phyloP scores from a whole-genome alignment of 768 basidiomycete genomes.

The Tulasnella sp. region DNA sequence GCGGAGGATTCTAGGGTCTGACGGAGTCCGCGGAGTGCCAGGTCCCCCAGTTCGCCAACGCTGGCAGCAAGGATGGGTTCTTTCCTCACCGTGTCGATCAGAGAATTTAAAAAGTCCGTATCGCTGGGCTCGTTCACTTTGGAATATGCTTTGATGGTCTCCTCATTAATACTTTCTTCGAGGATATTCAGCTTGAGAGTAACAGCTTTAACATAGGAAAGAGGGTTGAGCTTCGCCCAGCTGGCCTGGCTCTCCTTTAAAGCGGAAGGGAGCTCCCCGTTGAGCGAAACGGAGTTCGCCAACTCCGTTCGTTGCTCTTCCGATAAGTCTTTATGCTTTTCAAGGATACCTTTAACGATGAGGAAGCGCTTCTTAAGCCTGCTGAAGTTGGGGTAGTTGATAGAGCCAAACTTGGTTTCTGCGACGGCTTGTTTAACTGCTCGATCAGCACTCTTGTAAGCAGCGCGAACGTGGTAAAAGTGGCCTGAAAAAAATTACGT shows the following conservation, averaged over 20 bases:
- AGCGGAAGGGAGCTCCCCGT: neutral
- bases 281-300: neutral
- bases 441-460: neutral
- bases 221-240: neutral
- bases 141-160: neutral
- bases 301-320: neutral
- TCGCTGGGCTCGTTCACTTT: neutral
- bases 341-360: neutral
- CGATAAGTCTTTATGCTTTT: neutral
- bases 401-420: neutral
- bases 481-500: neutral
- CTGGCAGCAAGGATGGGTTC: neutral
- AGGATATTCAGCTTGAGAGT: neutral
- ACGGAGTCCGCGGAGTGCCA: neutral
- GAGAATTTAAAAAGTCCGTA: neutral
- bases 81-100: neutral
- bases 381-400: conserved; percentile 1
- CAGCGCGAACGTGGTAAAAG: neutral
- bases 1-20: neutral
- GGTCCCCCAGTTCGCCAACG: neutral
- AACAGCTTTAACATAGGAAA: neutral
- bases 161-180: neutral
- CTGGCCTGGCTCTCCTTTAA: neutral
- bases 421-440: neutral
- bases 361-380: conserved; percentile 12